Evolutionary conservation across 106 monocot species (phyloP).

Genomic region (Acanthochlamys bracteata): DNA sequence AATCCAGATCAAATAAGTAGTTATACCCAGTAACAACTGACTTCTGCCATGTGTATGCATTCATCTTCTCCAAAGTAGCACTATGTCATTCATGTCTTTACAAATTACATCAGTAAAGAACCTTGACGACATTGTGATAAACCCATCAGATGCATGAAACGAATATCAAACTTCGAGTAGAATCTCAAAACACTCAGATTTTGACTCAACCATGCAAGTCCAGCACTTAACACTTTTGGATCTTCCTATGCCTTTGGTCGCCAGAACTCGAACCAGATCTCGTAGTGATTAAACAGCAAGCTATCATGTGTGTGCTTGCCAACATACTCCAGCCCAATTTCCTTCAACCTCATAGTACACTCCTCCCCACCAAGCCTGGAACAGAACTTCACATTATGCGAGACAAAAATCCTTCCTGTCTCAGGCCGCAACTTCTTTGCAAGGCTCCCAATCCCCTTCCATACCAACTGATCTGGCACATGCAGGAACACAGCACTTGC

Average conservation of each 20-base stretch:
- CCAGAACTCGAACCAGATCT: constrained; percentile 93
- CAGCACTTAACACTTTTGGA: no score
- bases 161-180: no score
- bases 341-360: constrained; percentile 54
- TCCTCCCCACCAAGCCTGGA: constrained; percentile 64
- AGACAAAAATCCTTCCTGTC: constrained; percentile 81
- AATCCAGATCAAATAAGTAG: no score
- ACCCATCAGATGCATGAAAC: no score
- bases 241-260: constrained; percentile 18
- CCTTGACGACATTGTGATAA: no score
- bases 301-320: constrained; percentile 87
- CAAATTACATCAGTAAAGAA: no score
- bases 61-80: no score
- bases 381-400: constrained; percentile 92
- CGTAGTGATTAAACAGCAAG: constrained; percentile 87
- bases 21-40: no score
- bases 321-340: constrained; percentile 68
- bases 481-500: constrained; percentile 95
- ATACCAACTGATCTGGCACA: constrained; percentile 74
- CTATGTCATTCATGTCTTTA: no score
- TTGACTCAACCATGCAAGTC: no score
- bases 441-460: constrained; percentile 71
- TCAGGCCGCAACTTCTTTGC: constrained; percentile 37
- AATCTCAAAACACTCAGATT: no score
- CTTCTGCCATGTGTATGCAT: no score